Base-by-base conservation (phyloP, 2,329 filamentous ascomycete species). In the Colletotrichum simmondsii region DNA sequence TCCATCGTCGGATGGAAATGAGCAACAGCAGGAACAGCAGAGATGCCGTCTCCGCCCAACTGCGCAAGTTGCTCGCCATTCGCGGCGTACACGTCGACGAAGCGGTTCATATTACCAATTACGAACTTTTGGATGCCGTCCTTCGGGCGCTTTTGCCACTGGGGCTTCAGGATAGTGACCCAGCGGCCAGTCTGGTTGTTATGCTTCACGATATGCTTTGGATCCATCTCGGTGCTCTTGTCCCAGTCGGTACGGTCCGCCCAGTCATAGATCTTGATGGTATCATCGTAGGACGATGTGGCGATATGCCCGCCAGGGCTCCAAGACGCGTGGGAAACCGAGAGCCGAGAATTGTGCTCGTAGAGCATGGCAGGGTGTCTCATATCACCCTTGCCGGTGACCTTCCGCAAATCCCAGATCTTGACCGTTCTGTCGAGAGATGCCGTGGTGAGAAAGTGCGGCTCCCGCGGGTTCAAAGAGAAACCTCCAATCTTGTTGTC, bases 401-500 rank as follows among this genome's bases (percentile, higher is more conserved):
- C 93, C 74, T 94, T 96, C 30, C 97, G 90, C 53, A 98, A 78
- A 78, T 99, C 97, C 97, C 97, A 99, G 3, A 99, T 88, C 78
- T 95, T 96, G 77, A 99, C 85, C 0, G 92, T 97, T 3, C 96
- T 90, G 79, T 99, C 97, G 0, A 99, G 86, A 0, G 94, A 97
- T 0, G 95, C 97, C 0, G 97, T 98, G 0, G 95, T 95, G 0
- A 98, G 83, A 4, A 98, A 90, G 78, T 98, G 94, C 0, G 95
- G 92, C 2, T 95, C 89, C 0, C 92, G 81, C 0, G 97, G 96
- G 77, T 97, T 92, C 2, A 98, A 83, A 0, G 92, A 93, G 82
- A 98, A 98, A 0, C 97, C 97, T 22, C 97, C 97, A 66, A 99
- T 98, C 79, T 99, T 99, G 81, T 97, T 95, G 65, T 97, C 95